Percentiles rank a stretch among this genome's conserved stretches.
phyloP scores from a whole-genome alignment of 2,329 filamentous ascomycete genomes.

The Zymoseptoria crescenta region DNA sequence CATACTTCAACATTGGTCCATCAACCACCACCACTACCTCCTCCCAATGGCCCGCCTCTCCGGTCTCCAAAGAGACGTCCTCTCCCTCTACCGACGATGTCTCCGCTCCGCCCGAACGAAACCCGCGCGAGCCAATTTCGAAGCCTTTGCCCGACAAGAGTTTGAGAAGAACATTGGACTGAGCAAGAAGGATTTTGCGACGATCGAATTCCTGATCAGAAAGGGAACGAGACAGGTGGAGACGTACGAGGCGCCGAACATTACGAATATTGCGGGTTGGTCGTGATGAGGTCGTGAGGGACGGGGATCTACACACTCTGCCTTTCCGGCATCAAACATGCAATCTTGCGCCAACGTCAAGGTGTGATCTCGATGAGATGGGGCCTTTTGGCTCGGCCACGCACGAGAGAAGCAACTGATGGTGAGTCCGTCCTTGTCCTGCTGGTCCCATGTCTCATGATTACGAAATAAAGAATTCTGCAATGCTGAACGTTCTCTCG shows the following conservation, averaged over 20 bases:
- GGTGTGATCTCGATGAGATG: no score
- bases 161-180: constrained; percentile 64
- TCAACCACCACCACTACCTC: neutral
- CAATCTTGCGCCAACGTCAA: neutral
- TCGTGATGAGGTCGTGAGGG: neutral
- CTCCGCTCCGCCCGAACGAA: constrained; percentile 75
- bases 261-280: constrained; percentile 58
- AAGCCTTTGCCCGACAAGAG: constrained; percentile 44
- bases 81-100: constrained; percentile 79
- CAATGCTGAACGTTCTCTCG: constrained; percentile 39
- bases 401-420: neutral
- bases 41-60: constrained; percentile 50
- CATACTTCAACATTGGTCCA: neutral
- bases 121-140: constrained; percentile 30
- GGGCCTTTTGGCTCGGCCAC: neutral
- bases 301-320: neutral
- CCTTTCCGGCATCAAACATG: neutral
- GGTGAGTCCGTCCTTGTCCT: neutral
- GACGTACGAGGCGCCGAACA: constrained; percentile 68
- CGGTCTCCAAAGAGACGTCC: constrained; percentile 82
- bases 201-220: constrained; percentile 76
- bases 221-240: constrained; percentile 78
- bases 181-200: constrained; percentile 76
- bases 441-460: constrained; percentile 32
- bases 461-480: constrained; percentile 38